These are phyloP conservation scores for Elsinoe batatas DNA, from an alignment of 2,329 filamentous ascomycete species.

Conservation along the genomic window DNA sequence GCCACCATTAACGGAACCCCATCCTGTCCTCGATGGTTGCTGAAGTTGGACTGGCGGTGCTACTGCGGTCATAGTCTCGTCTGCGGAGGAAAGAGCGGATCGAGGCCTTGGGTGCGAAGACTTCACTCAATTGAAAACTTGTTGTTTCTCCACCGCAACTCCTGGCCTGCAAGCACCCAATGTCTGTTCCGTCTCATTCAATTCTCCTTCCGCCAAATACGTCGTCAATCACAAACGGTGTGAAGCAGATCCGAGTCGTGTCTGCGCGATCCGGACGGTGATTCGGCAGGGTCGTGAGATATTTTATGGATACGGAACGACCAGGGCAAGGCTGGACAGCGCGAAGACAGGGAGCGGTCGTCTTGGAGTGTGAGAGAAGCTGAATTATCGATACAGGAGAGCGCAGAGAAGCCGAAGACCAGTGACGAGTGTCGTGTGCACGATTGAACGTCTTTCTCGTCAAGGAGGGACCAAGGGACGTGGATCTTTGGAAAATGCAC, in stretches of 20 bases:
- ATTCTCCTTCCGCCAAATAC: background rate
- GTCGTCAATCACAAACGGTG: background rate
- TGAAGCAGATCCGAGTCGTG: background rate
- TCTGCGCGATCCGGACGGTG: background rate
- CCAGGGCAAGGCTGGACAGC: background rate
- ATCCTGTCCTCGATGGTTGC: conserved; percentile 51
- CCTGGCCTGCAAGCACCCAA: background rate
- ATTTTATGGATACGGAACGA: background rate
- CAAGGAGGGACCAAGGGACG: conserved; percentile 10
- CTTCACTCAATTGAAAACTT: background rate
- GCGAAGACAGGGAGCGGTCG: background rate
- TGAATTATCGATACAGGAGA: background rate
- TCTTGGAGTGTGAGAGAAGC: too few relatives aligned
- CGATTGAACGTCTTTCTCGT: background rate
- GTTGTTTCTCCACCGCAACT: conserved; percentile 8
- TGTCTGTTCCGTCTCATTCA: conserved; percentile 1
- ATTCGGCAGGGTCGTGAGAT: background rate
- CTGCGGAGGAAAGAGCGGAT: background rate
- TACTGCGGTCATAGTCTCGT: conserved; percentile 51
- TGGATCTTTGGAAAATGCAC: conserved; percentile 6
- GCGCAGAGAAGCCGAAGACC: background rate
- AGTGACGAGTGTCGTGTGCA: background rate
- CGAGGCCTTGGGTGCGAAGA: background rate
- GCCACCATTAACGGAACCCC: conserved; percentile 49
- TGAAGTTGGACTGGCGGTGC: conserved; percentile 55